Evolutionary conservation across 2,329 filamentous ascomycete genomes (phyloP).

Genomic region (Xylariaceae sp.): DNA sequence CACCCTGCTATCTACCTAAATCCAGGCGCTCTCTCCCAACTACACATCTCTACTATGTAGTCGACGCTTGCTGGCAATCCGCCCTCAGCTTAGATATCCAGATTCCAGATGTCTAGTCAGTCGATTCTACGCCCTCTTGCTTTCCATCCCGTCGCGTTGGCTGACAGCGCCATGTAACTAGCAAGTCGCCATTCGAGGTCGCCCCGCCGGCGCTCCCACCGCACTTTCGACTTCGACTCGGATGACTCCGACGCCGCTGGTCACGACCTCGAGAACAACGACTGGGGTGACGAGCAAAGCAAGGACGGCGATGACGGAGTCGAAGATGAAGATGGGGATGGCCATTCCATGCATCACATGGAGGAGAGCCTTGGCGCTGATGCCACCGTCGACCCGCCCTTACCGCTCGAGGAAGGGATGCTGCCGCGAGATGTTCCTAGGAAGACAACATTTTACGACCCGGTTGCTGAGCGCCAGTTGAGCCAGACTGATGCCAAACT

Average conservation of each 20-base stretch:
- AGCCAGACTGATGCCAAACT: constrained; percentile 91
- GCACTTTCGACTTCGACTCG: constrained; percentile 34
- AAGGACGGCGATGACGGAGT: constrained; percentile 30
- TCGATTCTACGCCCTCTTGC: constrained; percentile 7
- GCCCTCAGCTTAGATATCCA: not conserved
- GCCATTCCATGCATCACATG: not conserved
- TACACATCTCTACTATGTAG: not conserved
- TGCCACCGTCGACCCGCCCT: constrained; percentile 31
- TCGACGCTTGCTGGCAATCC: not conserved
- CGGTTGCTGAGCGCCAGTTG: constrained; percentile 89
- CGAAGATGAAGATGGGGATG: constrained; percentile 26
- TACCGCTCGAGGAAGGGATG: constrained; percentile 48
- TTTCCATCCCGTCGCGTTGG: constrained; percentile 2
- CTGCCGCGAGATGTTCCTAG: constrained; percentile 57
- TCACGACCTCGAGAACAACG: constrained; percentile 30
- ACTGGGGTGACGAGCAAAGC: constrained; percentile 34
- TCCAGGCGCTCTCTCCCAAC: not conserved
- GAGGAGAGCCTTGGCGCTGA: constrained; percentile 10
- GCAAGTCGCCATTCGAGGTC: constrained; percentile 34
- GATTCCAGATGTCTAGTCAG: constrained; percentile 17
- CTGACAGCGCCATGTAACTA: constrained; percentile 19
- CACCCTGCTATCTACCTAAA: not conserved
- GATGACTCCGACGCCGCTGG: constrained; percentile 37
- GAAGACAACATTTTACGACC: constrained; percentile 87
- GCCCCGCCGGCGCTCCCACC: constrained; percentile 32